Evolutionary conservation across 768 basidiomycete genomes (phyloP).

Genomic region (Mycena rosella): DNA sequence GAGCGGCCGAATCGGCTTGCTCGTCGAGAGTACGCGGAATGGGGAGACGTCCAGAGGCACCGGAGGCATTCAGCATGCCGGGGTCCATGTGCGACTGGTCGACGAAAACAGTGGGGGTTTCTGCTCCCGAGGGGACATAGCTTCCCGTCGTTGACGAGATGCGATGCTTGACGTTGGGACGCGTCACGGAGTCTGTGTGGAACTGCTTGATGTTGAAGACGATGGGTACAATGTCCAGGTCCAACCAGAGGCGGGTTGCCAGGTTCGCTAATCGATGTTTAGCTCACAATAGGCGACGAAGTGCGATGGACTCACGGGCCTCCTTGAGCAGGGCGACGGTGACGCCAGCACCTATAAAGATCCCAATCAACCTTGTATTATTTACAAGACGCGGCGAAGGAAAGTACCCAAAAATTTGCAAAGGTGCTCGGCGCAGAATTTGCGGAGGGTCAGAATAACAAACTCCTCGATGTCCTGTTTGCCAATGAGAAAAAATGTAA

Average conservation of each 20-base stretch:
- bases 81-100: slow-evolving; percentile 66
- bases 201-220: slow-evolving; percentile 89
- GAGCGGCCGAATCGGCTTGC: slow-evolving; percentile 88
- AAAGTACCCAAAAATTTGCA: slow-evolving; percentile 24
- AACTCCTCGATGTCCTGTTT: slow-evolving; percentile 68
- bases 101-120: slow-evolving; percentile 80
- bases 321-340: slow-evolving; percentile 79
- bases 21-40: slow-evolving; percentile 85
- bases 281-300: too few species aligned
- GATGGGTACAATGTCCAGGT: slow-evolving; percentile 85
- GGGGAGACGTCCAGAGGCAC: slow-evolving; percentile 70
- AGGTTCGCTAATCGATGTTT: too few species aligned
- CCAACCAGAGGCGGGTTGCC: slow-evolving; percentile 88
- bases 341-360: slow-evolving; percentile 68
- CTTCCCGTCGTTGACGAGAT: slow-evolving; percentile 86
- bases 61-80: slow-evolving; percentile 53
- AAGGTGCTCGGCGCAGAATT: slow-evolving; percentile 58
- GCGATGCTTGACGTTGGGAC: slow-evolving; percentile 85
- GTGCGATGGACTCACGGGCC: too few species aligned
- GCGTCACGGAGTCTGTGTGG: slow-evolving; percentile 83
- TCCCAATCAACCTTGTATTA: too few species aligned
- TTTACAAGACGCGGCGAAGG: neutral
- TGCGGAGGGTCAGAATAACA: slow-evolving; percentile 73
- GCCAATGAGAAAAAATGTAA: neutral
- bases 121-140: slow-evolving; percentile 80